Base-by-base conservation (phyloP, 2,329 filamentous ascomycete genomes). In the Curvularia sp. region DNA sequence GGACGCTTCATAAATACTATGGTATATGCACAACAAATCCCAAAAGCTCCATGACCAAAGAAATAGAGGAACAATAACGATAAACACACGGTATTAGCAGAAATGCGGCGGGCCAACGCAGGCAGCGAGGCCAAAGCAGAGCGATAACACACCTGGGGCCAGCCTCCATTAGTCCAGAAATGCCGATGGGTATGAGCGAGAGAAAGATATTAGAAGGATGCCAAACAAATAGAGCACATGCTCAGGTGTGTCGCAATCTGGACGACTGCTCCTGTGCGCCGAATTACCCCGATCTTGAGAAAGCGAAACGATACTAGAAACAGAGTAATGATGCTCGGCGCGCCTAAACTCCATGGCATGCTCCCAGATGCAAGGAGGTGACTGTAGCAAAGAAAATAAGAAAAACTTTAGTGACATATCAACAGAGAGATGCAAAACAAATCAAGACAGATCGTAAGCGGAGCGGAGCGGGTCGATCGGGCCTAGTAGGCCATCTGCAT, bases 401-500 rank as follows among this genome's bases (percentile, higher is more conserved):
- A n/a, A 48, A 28, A 50, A 49, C 38, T 28, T 57, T 73, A 76
- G 67, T 76, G 73, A 62, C 57, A 60, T 66, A 60, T 60, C 69
- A 38, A 66, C 56, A 57, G 61, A 66, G 58, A 66, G 58, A 62
- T 52, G 39, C 57, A 57, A 12, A 58, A 61, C 60, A 71, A 46
- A 57, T 71, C 62, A 58, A 68, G 22, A 63, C 55, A 64, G 24
- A 64, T 68, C 31, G 57, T 24, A 43, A 38, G 43, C 44, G 44
- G 33, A 10, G 48, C 42, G 44, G 51, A 42, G 24, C 35, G n/a
- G 39, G 47, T 58, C 10, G 20, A 42, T 28, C 28, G 48, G 35
- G 50, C 48, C 59, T 76, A 79, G 64, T 79, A 79, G 49, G 77
- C 78, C 67, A 78, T 74, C 57, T 79, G 77, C 77, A 79, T 79